phyloP scores from a whole-genome alignment of 306 rosid genomes.

The Parietaria judaica region DNA sequence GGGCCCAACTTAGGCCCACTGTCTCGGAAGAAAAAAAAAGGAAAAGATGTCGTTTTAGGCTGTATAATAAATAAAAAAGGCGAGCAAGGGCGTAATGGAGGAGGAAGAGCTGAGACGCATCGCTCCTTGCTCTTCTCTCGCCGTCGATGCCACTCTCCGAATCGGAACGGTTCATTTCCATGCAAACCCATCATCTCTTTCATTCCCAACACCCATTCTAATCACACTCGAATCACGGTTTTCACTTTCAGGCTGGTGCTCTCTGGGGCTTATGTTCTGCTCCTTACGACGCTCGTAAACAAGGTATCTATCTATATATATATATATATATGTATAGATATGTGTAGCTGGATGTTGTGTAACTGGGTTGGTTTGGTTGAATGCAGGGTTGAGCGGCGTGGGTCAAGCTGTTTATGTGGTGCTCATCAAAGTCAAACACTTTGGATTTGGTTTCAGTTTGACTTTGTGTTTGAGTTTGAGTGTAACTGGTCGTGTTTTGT shows the following conservation, averaged over 20 bases:
- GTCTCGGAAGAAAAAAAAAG: too few species aligned
- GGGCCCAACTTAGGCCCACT: too few species aligned
- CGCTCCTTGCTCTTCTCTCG: constrained; percentile 61
- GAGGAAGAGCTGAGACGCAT: constrained; percentile 30
- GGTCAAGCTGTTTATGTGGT: constrained; percentile 67
- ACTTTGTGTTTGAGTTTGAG: not conserved
- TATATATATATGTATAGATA: not conserved
- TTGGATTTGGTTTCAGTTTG: not conserved
- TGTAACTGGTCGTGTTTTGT: constrained; percentile 8
- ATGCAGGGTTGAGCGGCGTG: constrained; percentile 56
- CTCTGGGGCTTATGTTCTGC: constrained; percentile 76
- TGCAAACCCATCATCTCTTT: not conserved
- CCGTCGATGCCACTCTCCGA: constrained; percentile 50
- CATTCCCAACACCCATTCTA: not conserved
- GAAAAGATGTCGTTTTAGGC: too few species aligned
- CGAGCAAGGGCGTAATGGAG: constrained; percentile 26
- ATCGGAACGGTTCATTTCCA: constrained; percentile 46
- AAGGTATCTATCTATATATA: constrained; percentile 26
- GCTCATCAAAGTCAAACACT: not conserved
- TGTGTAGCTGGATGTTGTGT: not conserved
- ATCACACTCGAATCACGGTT: not conserved
- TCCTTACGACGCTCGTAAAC: constrained; percentile 63
- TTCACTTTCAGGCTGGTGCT: constrained; percentile 69
- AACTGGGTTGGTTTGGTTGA: not conserved
- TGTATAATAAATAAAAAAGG: too few species aligned